Evolutionary conservation across 176 grass and related monocot species (phyloP), one percentile per base, ranked within the genome.

Genomic region (Thalia dealbata): DNA sequence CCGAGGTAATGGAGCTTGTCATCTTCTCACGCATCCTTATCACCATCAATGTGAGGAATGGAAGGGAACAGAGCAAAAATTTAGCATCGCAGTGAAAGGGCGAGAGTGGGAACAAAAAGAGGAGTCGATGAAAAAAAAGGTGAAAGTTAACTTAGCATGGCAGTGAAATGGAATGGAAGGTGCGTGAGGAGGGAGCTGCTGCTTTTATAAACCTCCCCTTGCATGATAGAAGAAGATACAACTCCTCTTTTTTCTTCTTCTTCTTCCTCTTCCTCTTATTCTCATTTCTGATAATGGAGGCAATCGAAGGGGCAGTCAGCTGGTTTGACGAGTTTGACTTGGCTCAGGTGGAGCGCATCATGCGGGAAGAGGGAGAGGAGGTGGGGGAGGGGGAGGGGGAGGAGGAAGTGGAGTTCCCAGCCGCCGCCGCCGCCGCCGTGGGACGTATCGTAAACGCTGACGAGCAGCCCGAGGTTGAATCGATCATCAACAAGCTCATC

Each of bases 401-500:
- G 3, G 18, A 21, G 48, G 3, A n/a, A 8, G 22, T 2, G 45
- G 9, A 52, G 45, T 29, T 52, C 48, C 29, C 23, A 15, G 24
- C 60, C 22, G 44, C 45, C 6, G 46, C 32, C 32, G n/a, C n/a
- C n/a, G n/a, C n/a, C n/a, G n/a, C n/a, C n/a, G n/a, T n/a, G n/a
- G n/a, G n/a, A n/a, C n/a, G n/a, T n/a, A n/a, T 38, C 32, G 32
- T 38, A 38, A 15, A 71, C 26, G 8, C 14, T 14, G n/a, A 50
- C 9, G 46, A n/a, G 0, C 32, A 38, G 11, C 45, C 11, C 5
- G 45, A 48, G 45, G 11, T 48, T 48, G 45, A 48, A 48, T 72
- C 70, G 1, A 32, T 32, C 48, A 59, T 80, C 28, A 83, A 51
- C 78, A 76, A 73, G 26, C 78, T 73, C 3, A 43, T 85, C 70